Percentiles rank a stretch among this genome's conserved stretches.
phyloP scores from a whole-genome alignment of 768 basidiomycete genomes.

The Hydnomerulius pinastri region DNA sequence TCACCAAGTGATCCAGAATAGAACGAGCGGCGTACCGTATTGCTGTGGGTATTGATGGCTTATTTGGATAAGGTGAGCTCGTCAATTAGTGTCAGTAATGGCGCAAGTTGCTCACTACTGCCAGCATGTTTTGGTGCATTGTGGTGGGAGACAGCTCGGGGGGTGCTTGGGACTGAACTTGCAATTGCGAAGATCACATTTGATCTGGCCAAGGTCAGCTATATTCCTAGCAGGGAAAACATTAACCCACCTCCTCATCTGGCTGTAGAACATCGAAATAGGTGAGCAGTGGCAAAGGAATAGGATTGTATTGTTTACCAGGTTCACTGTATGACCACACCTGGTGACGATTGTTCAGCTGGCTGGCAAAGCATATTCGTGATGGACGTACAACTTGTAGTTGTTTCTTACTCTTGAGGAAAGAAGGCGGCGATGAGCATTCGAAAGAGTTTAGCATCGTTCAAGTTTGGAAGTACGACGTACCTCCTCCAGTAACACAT shows the following conservation, averaged over 20 bases:
- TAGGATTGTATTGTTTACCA: constrained; percentile 37
- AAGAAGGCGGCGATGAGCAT: constrained; percentile 21
- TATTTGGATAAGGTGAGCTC: constrained; percentile 14
- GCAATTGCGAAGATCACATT: constrained; percentile 59
- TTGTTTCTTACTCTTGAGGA: constrained; percentile 54
- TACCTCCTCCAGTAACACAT: constrained; percentile 69
- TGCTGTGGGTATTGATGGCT: constrained; percentile 68
- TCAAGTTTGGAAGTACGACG: constrained; percentile 27
- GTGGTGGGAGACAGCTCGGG: constrained; percentile 47
- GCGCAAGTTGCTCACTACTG: constrained; percentile 56
- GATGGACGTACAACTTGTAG: constrained; percentile 47
- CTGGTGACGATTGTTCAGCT: constrained; percentile 30
- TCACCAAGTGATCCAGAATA: constrained; percentile 1
- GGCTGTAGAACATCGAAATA: constrained; percentile 38
- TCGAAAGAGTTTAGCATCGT: no score
- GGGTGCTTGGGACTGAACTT: constrained; percentile 66
- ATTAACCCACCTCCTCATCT: constrained; percentile 53
- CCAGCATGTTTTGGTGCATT: constrained; percentile 62
- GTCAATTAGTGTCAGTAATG: not conserved
- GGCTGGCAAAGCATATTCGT: not conserved
- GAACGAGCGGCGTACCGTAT: constrained; percentile 46
- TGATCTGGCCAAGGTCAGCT: constrained; percentile 47
- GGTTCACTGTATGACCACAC: constrained; percentile 53
- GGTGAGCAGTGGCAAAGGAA: constrained; percentile 9
- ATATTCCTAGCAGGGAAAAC: not conserved